Evolutionary conservation across 2,329 filamentous ascomycete genomes (phyloP), one percentile per base, ranked within the genome.

Genomic region (Penicillium sp.): DNA sequence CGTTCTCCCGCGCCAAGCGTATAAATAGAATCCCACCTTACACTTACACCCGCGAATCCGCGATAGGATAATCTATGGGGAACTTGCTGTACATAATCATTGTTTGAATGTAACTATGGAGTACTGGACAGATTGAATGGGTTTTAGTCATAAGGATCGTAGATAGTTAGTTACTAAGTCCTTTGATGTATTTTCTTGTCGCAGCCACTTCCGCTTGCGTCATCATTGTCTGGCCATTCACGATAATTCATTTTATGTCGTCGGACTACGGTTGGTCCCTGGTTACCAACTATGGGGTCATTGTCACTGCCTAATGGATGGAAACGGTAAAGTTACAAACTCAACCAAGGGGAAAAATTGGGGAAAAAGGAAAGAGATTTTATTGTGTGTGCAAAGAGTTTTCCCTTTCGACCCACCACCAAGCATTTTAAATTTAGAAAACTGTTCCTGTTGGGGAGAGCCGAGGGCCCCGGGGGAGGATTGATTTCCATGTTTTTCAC

Each of bases 201-300:
- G 28, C 26, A 55, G 53, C 38, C 53, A 33, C 38, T 55, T 53
- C 51, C 51, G 58, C 53, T 56, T 60, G 58, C 58, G 53, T 60
- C 58, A 60, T 60, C 9, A 56, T 60, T 44, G 42, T 22, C 42
- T 19, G 53, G 53, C 15, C 58, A 56, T 26, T 28, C 19, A 24
- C 42, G 19, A 47, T 26, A 12, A 38, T 37, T 15, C 35, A 15
- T 37, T 37, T 38, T 26, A 17, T 24, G 10, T n/a, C 26, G 40
- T 45, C 30, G 40, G 3, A 26, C 19, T 56, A 22, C 2, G 19
- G 26, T 56, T 56, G 53, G 38, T 35, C 53, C 53, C 51, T 38
- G 5, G 33, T 6, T 40, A 3, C 35, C 35, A 28, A 28, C 45
- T 49, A 28, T 49, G 45, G 45, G 45, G 45, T 49, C 19, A n/a